A percentile compares a stretch with the other conserved stretches of the same genome.
Evolutionary conservation across 2,329 filamentous ascomycete species (phyloP).

Genomic region (Cryphonectria parasitica): DNA sequence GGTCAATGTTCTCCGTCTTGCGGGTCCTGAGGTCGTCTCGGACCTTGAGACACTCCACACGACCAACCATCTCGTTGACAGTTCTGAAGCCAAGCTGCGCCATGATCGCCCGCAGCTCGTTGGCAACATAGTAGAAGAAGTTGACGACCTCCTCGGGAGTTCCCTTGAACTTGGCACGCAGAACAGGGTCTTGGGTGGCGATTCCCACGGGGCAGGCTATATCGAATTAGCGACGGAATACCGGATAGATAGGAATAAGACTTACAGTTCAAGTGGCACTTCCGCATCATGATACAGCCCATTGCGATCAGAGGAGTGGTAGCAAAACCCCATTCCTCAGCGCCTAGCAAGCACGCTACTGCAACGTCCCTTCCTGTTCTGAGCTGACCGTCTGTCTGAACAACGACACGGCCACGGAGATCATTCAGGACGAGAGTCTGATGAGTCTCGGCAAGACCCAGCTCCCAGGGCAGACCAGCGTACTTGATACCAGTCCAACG

Average conservation of each 20-base stretch:
- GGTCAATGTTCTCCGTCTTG: slow-evolving; percentile 91
- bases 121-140: slow-evolving; percentile 98
- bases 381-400: slow-evolving; percentile 94
- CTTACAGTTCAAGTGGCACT: slow-evolving; percentile 55
- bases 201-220: slow-evolving; percentile 75
- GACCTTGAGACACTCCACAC: slow-evolving; percentile 82
- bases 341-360: slow-evolving; percentile 91
- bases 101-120: slow-evolving; percentile 96
- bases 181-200: slow-evolving; percentile 91
- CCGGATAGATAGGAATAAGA: too few species aligned
- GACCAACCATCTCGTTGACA: slow-evolving; percentile 97
- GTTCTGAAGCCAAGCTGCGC: slow-evolving; percentile 92
- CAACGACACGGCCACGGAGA: slow-evolving; percentile 90
- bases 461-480: slow-evolving; percentile 92
- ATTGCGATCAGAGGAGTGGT: slow-evolving; percentile 94
- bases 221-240: too few species aligned
- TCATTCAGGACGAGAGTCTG: slow-evolving; percentile 96
- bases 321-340: slow-evolving; percentile 98
- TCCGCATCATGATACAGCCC: slow-evolving; percentile 95
- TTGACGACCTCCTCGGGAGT: slow-evolving; percentile 97
- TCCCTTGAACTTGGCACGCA: slow-evolving; percentile 90
- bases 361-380: slow-evolving; percentile 92
- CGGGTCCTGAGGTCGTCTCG: slow-evolving; percentile 84
- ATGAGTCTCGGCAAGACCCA: slow-evolving; percentile 95
- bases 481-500: slow-evolving; percentile 99